Evolutionary conservation across 1,139 yeast genomes (phyloP).

Genomic region (Candida sp.): DNA sequence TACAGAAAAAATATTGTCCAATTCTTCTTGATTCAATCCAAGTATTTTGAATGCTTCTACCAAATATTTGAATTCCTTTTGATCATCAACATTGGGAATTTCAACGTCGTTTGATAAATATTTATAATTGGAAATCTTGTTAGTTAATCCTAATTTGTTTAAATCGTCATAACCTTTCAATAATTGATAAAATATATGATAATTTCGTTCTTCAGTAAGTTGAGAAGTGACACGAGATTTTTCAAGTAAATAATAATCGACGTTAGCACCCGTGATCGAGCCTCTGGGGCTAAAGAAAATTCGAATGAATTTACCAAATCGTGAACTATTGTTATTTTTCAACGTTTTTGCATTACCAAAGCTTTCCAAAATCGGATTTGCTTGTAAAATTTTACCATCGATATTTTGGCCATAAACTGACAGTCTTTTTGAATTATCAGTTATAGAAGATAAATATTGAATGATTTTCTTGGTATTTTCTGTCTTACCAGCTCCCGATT

Average conservation of each 20-base stretch:
- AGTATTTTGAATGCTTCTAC: conserved; percentile 67
- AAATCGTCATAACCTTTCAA: conserved; percentile 64
- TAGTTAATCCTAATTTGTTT: conserved; percentile 44
- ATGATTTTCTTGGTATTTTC: conserved; percentile 96
- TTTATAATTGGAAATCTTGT: conserved; percentile 44
- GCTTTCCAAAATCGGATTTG: conserved; percentile 93
- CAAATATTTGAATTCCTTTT: conserved; percentile 58
- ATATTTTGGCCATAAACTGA: conserved; percentile 35
- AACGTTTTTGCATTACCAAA: conserved; percentile 98
- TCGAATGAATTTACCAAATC: conserved; percentile 95
- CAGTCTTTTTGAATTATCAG: conserved; percentile 19
- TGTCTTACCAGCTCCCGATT: conserved; percentile 98
- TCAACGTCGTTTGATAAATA: conserved; percentile 56
- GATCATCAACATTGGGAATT: conserved; percentile 74
- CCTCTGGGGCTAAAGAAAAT: conserved; percentile 70
- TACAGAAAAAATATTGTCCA: conserved; percentile 57
- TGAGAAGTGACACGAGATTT: conserved; percentile 92
- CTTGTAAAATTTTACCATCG: conserved; percentile 84
- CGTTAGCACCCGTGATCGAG: conserved; percentile 80
- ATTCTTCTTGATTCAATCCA: conserved; percentile 62
- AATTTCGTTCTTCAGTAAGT: conserved; percentile 75
- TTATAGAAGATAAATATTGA: conserved; percentile 83
- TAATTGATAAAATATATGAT: conserved; percentile 89
- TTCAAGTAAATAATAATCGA: conserved; percentile 92
- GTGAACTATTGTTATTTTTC: conserved; percentile 89